These are phyloP conservation scores for Arachnomyces sp. DNA, from an alignment of 2,329 filamentous ascomycete species.

Conservation along the genomic window DNA sequence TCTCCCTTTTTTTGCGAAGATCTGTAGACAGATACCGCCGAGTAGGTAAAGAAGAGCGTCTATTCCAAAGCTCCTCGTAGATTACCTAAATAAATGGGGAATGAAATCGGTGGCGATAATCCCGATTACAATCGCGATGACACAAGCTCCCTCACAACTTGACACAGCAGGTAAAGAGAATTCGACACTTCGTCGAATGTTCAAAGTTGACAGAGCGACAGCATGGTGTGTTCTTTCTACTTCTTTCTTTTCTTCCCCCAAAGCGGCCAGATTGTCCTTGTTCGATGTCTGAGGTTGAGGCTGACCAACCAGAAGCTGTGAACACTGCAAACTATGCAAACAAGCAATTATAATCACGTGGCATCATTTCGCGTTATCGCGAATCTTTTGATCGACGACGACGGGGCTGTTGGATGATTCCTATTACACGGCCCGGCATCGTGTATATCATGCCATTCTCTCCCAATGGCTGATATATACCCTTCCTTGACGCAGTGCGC, in stretches of 20 bases:
- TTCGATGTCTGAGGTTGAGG: no score
- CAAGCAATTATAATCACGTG: neutral
- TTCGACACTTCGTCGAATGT: constrained; percentile 45
- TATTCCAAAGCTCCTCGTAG: neutral
- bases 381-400: neutral
- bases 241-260: constrained; percentile 29
- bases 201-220: constrained; percentile 33
- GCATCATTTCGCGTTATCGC: neutral
- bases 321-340: no score
- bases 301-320: no score
- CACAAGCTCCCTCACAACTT: constrained; percentile 43
- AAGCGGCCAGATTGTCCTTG: no score
- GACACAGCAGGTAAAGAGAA: constrained; percentile 42
- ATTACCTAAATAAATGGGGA: constrained; percentile 23
- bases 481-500: constrained; percentile 86
- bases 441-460: neutral
- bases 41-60: no score
- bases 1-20: neutral
- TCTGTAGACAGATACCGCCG: neutral
- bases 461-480: constrained; percentile 51
- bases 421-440: neutral
- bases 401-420: neutral
- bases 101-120: constrained; percentile 34
- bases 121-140: constrained; percentile 43
- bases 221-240: constrained; percentile 40